Evolutionary conservation across 805 yeast genomes (phyloP).

Genomic region (Yamadazyma paraphyllophila): DNA sequence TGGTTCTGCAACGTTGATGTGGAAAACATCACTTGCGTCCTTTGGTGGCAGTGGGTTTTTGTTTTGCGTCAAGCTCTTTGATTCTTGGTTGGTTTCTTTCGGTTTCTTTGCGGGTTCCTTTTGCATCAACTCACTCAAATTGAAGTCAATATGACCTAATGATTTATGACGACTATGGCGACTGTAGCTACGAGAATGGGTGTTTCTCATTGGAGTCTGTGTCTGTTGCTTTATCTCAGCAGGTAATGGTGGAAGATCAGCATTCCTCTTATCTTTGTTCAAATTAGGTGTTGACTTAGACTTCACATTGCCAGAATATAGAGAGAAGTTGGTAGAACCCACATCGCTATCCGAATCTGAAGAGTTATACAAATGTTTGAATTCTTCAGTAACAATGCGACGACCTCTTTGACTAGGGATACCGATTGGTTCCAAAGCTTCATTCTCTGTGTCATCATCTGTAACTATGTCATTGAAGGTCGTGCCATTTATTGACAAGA

Average conservation of each 20-base stretch:
- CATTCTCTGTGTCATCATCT: slow-evolving; percentile 20
- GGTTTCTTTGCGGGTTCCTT: not conserved
- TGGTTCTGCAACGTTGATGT: slow-evolving; percentile 37
- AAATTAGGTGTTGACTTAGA: slow-evolving; percentile 24
- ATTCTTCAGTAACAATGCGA: slow-evolving; percentile 25
- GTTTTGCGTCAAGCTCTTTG: too few relatives aligned
- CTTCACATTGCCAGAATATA: slow-evolving; percentile 14
- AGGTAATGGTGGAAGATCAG: slow-evolving; percentile 16
- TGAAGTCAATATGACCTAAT: slow-evolving; percentile 32
- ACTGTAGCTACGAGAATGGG: slow-evolving; percentile 17
- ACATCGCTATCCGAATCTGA: slow-evolving; percentile 32
- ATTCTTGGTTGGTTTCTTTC: not conserved
- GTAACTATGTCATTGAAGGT: slow-evolving; percentile 25
- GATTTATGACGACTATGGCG: slow-evolving; percentile 41
- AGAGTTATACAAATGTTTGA: slow-evolving; percentile 20
- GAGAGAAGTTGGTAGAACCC: slow-evolving; percentile 22
- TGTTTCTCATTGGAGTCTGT: slow-evolving; percentile 15
- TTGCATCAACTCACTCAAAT: slow-evolving; percentile 12
- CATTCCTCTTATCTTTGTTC: slow-evolving; percentile 7
- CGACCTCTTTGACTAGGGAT: slow-evolving; percentile 33
- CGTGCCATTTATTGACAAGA: slow-evolving; percentile 19
- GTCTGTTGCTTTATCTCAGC: slow-evolving; percentile 5
- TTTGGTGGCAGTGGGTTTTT: not conserved
- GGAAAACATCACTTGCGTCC: slow-evolving; percentile 8
- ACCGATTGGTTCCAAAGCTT: slow-evolving; percentile 33